phyloP scores from a whole-genome alignment of 2,329 filamentous ascomycete genomes.

The Penicillium sp. region DNA sequence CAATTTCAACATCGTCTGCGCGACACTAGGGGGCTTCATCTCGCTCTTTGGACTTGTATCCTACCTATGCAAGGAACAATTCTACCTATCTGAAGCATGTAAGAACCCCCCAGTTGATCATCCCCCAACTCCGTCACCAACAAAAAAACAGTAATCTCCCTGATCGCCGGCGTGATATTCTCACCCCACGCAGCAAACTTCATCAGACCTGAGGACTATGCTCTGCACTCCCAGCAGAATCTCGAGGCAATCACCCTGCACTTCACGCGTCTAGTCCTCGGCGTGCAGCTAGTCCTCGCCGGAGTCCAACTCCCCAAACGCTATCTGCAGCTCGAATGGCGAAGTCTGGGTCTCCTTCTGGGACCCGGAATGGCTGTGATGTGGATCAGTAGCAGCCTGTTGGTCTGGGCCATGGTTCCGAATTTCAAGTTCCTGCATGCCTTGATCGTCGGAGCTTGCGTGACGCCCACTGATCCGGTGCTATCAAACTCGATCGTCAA shows the following conservation, averaged over 20 bases:
- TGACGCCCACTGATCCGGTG: constrained; percentile 90
- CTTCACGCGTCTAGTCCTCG: constrained; percentile 83
- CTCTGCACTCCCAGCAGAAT: constrained; percentile 56
- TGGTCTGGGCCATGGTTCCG: constrained; percentile 77
- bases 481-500: constrained; percentile 89
- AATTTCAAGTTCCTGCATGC: constrained; percentile 73
- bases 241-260: constrained; percentile 75
- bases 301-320: constrained; percentile 84
- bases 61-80: constrained; percentile 84
- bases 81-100: constrained; percentile 89
- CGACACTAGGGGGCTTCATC: constrained; percentile 81
- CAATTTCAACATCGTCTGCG: constrained; percentile 83
- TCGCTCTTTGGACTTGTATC: constrained; percentile 89
- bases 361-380: constrained; percentile 83
- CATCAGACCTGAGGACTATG: constrained; percentile 75
- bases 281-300: constrained; percentile 85
- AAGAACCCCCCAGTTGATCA: constrained; percentile 35
- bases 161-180: constrained; percentile 75
- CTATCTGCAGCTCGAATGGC: constrained; percentile 79
- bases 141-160: constrained; percentile 68
- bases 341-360: constrained; percentile 69
- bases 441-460: constrained; percentile 76
- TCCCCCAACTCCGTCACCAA: constrained; percentile 5
- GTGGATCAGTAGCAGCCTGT: constrained; percentile 79
- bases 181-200: constrained; percentile 76